Base-by-base conservation (phyloP, 148 eudicot species). In the Silene uniflora region DNA sequence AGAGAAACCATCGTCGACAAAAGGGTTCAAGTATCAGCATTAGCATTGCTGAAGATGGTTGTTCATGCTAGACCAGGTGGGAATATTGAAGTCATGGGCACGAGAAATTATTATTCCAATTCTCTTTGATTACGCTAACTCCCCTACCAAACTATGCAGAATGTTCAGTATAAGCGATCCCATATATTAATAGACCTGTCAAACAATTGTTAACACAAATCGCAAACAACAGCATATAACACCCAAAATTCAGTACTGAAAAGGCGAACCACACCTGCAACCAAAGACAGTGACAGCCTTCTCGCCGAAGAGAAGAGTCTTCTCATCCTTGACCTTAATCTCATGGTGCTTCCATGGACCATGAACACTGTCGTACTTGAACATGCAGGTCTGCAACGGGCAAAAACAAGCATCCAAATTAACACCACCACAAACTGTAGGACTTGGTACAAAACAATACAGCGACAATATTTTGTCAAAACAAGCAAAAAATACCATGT, bases 51-150 rank as follows among this genome's bases (percentile, higher is more conserved):
- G 44, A 95, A 95, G 91, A 95, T 95, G 98, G 97, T 95, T 2
- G 97, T 95, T 0, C 99, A 95, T 54, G 90, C 97, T 0, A 89
- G 97, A 32, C 90, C 99, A 16, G 99, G 97, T 3, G 97, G 95
- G 54, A 91, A 85, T 59, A 93, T 91, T 65, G 97, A 93, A 79
- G 87, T 91, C 61, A 93, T 93, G 98, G 98, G 97, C n/a, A n/a
- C n/a, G n/a, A n/a, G n/a, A n/a, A n/a, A n/a, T n/a, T n/a, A n/a
- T n/a, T n/a, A n/a, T n/a, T n/a, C n/a, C n/a, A n/a, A n/a, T n/a
- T n/a, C n/a, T n/a, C n/a, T n/a, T n/a, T n/a, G n/a, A n/a, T n/a
- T n/a, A n/a, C n/a, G n/a, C n/a, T n/a, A n/a, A n/a, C n/a, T n/a
- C n/a, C n/a, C n/a, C n/a, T n/a, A n/a, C n/a, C n/a, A n/a, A n/a